Evolutionary conservation across 83 land plant genomes (phyloP).

Genomic region (Picea mariana): DNA sequence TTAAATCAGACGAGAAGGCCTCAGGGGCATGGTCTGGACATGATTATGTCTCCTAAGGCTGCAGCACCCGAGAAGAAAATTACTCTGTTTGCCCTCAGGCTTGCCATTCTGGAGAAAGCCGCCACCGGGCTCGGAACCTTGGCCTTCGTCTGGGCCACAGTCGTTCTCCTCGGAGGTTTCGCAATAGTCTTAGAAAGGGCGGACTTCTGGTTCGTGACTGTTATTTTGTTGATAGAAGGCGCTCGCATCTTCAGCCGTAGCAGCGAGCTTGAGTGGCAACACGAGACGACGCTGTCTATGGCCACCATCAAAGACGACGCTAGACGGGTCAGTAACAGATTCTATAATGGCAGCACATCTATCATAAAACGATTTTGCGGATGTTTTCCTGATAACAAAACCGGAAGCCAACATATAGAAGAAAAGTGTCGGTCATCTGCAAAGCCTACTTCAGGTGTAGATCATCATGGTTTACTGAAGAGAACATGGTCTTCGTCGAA

Average conservation of each 20-base stretch:
- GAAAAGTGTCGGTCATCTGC: too few species aligned
- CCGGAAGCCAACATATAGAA: too few species aligned
- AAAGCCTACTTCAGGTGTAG: too few species aligned
- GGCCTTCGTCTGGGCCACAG: slow-evolving; percentile 85
- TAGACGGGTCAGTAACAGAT: not conserved
- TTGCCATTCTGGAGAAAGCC: slow-evolving; percentile 70
- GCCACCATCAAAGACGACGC: not conserved
- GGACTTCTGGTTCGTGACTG: slow-evolving; percentile 46
- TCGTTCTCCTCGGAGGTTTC: slow-evolving; percentile 50
- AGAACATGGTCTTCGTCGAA: slow-evolving; percentile 31
- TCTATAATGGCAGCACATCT: not conserved
- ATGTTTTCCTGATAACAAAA: too few species aligned
- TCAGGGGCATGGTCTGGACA: too few species aligned
- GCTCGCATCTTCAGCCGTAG: slow-evolving; percentile 36
- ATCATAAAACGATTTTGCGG: too few species aligned
- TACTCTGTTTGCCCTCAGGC: slow-evolving; percentile 70
- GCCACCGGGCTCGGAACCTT: slow-evolving; percentile 56
- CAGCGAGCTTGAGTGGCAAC: slow-evolving; percentile 57
- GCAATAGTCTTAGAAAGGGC: not conserved
- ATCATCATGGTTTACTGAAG: too few species aligned
- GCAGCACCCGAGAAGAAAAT: slow-evolving; percentile 71
- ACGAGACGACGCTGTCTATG: not conserved
- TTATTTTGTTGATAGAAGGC: slow-evolving; percentile 35
- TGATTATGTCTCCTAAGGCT: not conserved
- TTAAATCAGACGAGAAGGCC: too few species aligned